Percentiles rank a stretch among this genome's conserved stretches.
phyloP scores from a whole-genome alignment of 192 early-diverging fungal genomes.

The Coemansia sp. region DNA sequence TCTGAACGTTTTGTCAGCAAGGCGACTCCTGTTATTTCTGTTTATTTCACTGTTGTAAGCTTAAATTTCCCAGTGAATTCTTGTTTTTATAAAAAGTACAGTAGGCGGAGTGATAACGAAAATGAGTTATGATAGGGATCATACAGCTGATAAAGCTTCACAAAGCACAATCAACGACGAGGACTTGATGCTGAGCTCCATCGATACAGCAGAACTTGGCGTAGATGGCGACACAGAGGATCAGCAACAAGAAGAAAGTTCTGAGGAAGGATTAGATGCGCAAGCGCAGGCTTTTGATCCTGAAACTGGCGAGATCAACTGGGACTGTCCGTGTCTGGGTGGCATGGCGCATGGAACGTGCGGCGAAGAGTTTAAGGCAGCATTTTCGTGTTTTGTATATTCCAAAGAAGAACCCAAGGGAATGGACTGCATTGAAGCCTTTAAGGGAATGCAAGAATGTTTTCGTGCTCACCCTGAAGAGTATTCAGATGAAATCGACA shows the following conservation, averaged over 20 bases:
- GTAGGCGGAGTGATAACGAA: not conserved
- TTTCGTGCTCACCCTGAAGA: slow-evolving; percentile 88
- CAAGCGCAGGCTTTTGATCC: slow-evolving; percentile 69
- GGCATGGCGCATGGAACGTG: slow-evolving; percentile 96
- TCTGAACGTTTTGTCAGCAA: not conserved
- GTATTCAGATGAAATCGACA: slow-evolving; percentile 76
- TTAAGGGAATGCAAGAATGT: slow-evolving; percentile 92
- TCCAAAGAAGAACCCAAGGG: slow-evolving; percentile 93
- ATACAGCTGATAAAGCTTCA: not conserved
- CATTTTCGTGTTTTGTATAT: slow-evolving; percentile 97
- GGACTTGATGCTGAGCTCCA: slow-evolving; percentile 11
- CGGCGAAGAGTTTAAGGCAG: slow-evolving; percentile 92
- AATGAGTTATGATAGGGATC: slow-evolving; percentile 14
- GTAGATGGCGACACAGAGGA: slow-evolving; percentile 1
- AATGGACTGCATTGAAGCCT: slow-evolving; percentile 91
- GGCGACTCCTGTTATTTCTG: not conserved
- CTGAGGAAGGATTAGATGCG: slow-evolving; percentile 9
- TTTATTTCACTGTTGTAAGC: not conserved
- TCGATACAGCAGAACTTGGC: slow-evolving; percentile 38
- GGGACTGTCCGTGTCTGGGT: slow-evolving; percentile 94
- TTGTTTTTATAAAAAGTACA: not conserved
- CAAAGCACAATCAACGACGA: slow-evolving; percentile 4
- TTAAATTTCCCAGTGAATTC: not conserved
- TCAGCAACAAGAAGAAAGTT: not conserved
- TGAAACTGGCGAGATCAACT: slow-evolving; percentile 90